Base-by-base conservation (phyloP, 208 protist species). In the Trypanosoma lewisi region DNA sequence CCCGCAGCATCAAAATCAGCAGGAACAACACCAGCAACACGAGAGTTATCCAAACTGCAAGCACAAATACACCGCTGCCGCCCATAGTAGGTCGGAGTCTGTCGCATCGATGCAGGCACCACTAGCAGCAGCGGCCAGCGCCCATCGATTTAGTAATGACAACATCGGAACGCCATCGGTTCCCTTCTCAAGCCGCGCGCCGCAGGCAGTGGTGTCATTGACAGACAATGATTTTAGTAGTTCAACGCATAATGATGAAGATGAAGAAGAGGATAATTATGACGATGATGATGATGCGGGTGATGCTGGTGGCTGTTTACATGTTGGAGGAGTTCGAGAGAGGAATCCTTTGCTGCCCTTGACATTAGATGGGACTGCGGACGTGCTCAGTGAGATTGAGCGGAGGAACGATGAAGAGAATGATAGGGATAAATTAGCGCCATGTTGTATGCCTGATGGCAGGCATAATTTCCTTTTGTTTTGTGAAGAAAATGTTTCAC, bases 111-210 rank as follows among this genome's bases (percentile, higher is more conserved):
- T n/a, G 14, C 36, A 12, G 36, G 44, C 3, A 0, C 9, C 16
- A 37, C 4, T 12, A 11, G 23, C 41, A 28, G 34, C 12, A 12
- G 51, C 4, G 0, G 37, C 25, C 31, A n/a, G 50, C 25, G 39
- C 30, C 14, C 1, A 39, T 49, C 8, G 6, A 6, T n/a, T 60
- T 14, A 56, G 41, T 11, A 53, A 25, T 25, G 30, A 25, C 48
- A 23, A 39, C 17, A 27, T 30, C 14, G 56, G 59, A 50, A 67
- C 61, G 14, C 61, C 61, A n/a, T 52, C 49, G 25, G 33, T 39
- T 31, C 48, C 36, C 2, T 31, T 65, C 6, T 65, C 59, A 25
- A 56, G 48, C 5, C 28, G 30, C 27, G 23, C 45, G 8, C 45
- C 59, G 2, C 19, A 30, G 16, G 23, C n/a, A 37, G 57, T 39